Percentiles rank a stretch among this genome's conserved stretches.
Evolutionary conservation across 1,284 basidiomycete genomes (phyloP).

Genomic region (Mixia osmundae): DNA sequence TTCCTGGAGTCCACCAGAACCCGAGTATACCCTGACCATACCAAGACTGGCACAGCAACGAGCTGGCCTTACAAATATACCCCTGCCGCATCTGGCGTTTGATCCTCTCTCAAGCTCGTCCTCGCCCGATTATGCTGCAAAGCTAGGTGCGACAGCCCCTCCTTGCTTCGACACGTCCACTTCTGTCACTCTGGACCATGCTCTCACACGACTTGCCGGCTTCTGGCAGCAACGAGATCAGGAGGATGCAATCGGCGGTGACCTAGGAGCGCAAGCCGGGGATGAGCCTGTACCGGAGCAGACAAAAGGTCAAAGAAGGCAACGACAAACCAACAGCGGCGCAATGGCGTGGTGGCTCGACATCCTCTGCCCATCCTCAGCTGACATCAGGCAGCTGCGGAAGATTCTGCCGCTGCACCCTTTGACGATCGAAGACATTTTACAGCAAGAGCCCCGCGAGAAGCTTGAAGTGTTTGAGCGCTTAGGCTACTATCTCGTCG

Average conservation of each 20-base stretch:
- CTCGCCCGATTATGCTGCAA: neutral
- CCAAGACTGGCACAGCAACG: constrained; percentile 10
- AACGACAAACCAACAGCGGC: neutral
- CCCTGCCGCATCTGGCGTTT: constrained; percentile 5
- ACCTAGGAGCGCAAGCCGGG: constrained; percentile 10
- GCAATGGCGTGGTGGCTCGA: constrained; percentile 67
- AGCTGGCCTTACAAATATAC: neutral
- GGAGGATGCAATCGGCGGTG: constrained; percentile 13
- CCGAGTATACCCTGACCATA: constrained; percentile 15
- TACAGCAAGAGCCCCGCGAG: constrained; percentile 82
- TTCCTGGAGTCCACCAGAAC: constrained; percentile 13
- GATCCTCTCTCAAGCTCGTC: constrained; percentile 7
- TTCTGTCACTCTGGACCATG: constrained; percentile 10
- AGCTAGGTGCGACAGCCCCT: neutral
- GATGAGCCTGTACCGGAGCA: neutral
- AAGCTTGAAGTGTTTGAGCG: constrained; percentile 74
- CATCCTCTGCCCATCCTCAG: constrained; percentile 67
- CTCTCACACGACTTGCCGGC: constrained; percentile 12
- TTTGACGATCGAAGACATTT: constrained; percentile 77
- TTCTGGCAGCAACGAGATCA: constrained; percentile 16
- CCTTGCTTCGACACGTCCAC: constrained; percentile 13
- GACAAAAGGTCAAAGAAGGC: neutral
- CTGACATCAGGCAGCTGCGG: constrained; percentile 66
- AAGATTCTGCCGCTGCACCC: constrained; percentile 82
- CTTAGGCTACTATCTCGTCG: constrained; percentile 81